Conservation (phyloP, 495 filamentous ascomycete genomes). For the Neurospora sp. region DNA sequence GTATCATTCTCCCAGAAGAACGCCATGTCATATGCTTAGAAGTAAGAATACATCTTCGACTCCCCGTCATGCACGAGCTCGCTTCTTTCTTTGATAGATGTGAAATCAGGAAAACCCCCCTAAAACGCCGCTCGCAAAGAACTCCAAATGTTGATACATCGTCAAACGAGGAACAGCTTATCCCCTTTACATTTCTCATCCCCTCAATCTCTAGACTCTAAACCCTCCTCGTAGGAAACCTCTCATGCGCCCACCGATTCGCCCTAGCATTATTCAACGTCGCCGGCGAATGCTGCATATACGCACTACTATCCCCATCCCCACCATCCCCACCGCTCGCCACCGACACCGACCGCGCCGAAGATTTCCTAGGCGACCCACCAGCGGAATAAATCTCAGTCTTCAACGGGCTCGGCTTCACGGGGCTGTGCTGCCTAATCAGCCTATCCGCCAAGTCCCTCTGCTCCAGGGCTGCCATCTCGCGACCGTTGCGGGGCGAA, state of each 20-base stretch:
- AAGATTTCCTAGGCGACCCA: not conserved
- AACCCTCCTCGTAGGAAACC: conserved; percentile 24
- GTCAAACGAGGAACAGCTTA: too few species aligned
- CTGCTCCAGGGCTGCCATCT: conserved; percentile 45
- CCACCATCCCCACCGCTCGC: not conserved
- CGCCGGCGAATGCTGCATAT: conserved; percentile 13
- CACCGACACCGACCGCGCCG: not conserved
- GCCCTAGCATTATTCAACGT: conserved; percentile 20
- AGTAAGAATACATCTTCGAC: not conserved
- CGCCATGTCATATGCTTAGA: not conserved
- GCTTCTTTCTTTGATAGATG: not conserved
- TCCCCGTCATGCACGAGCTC: not conserved
- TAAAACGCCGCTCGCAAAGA: not conserved
- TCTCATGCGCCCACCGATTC: conserved; percentile 25
- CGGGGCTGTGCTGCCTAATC: conserved; percentile 18
- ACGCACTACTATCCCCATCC: not conserved
- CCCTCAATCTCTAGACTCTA: not conserved
- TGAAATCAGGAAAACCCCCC: not conserved
- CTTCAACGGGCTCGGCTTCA: conserved; percentile 8
- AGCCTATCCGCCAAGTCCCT: conserved; percentile 20
- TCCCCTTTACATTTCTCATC: not conserved
- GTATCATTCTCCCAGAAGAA: not conserved
- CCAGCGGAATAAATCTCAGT: not conserved
- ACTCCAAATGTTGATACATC: not conserved
- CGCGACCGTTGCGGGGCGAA: conserved; percentile 41